Evolutionary conservation across 2,329 filamentous ascomycete genomes (phyloP), one percentile per base, ranked within the genome.

Genomic region (Fusarium nisikadoi): DNA sequence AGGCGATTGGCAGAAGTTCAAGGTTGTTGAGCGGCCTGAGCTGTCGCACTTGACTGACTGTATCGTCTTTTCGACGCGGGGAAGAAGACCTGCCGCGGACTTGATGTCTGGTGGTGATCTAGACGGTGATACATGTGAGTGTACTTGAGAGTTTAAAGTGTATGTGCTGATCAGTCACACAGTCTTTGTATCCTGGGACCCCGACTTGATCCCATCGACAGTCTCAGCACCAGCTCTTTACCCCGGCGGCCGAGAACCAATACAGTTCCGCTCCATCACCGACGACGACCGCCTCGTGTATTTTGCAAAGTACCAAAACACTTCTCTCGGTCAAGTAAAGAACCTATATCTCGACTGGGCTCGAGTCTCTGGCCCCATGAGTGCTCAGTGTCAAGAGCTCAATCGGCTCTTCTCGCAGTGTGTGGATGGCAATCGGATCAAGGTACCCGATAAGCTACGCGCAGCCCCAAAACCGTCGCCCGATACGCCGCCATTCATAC

Each of bases 111-210:
- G 57, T 4, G 62, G 62, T 16, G 62, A 64, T 4, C 23, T 64
- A 0, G 57, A 64, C 2, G 62, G 62, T 3, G 61, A 64, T 12
- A 52, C 47, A 1, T 64, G 61, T 64, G 17, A 60, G 59, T 19
- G 5, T 1, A 16, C 0, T 12, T 1, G 8, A 9, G 4, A 2
- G 29, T 0, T 9, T 4, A 0, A 6, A n/a, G 3, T 20, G 2
- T 4, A 3, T 33, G 3, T 41, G 13, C 45, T 64, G 5, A 62
- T 8, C 0, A 17, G 2, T 8, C 2, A 2, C 6, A 62, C 6
- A 62, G 62, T 62, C 17, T 64, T 64, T 35, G 62, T 64, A 5
- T 64, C 57, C 3, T 64, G 62, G 62, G 57, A 64, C 6, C 12
- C 20, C 1, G 57, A 46, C 3, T n/a, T 64, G 4, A 54, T 64